phyloP scores from a whole-genome alignment of 306 rosid species.

The Vigna angularis region DNA sequence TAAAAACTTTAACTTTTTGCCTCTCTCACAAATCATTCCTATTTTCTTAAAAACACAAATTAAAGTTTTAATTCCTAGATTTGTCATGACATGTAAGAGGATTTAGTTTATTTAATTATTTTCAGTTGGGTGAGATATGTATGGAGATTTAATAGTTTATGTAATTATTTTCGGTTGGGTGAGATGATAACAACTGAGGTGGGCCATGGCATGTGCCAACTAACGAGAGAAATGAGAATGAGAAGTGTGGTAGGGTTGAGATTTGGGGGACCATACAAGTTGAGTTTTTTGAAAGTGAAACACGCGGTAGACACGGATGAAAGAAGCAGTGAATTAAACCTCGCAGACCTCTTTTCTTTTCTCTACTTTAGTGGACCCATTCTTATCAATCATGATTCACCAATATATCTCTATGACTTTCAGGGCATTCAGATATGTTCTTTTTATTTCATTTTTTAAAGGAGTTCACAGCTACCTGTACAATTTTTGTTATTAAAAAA shows the following conservation, averaged over 20 bases:
- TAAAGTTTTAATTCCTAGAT: background rate
- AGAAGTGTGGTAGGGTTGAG: too few species aligned
- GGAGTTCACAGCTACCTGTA: background rate
- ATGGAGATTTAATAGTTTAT: background rate
- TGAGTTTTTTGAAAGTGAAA: background rate
- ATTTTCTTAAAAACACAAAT: too few species aligned
- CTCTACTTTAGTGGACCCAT: conserved; percentile 25
- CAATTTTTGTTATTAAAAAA: background rate
- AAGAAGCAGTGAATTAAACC: background rate
- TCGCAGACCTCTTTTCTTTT: too few species aligned
- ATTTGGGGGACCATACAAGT: conserved; percentile 19
- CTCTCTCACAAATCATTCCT: too few species aligned
- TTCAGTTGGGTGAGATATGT: background rate
- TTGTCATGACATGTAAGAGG: background rate
- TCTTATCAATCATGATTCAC: background rate
- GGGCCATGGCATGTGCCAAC: conserved; percentile 19
- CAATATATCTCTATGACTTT: conserved; percentile 9
- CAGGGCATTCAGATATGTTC: background rate
- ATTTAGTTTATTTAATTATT: too few species aligned
- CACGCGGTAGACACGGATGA: conserved; percentile 35
- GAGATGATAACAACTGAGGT: background rate
- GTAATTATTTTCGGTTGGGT: too few species aligned
- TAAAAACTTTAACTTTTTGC: background rate
- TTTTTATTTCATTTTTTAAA: background rate
- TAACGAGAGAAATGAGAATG: background rate